Evolutionary conservation across 2,329 filamentous ascomycete genomes (phyloP).

Genomic region (Xylaria sp.): DNA sequence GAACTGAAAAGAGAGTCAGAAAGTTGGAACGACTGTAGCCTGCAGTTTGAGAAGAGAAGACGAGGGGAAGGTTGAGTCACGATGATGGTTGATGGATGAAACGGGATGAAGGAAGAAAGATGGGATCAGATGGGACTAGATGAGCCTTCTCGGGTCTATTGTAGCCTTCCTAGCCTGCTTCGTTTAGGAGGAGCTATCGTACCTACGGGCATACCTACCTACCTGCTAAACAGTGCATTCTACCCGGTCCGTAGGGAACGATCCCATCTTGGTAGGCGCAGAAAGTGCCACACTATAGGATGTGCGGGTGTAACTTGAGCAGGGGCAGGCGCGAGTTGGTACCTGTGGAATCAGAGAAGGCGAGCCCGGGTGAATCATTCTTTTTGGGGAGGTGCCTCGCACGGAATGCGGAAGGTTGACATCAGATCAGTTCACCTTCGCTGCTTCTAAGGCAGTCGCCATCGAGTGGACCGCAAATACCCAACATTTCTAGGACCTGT

Average conservation of each 20-base stretch:
- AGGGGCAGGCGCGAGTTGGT: background rate
- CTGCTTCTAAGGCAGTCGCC: background rate
- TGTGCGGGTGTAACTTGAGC: background rate
- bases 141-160: background rate
- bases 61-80: background rate
- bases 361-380: background rate
- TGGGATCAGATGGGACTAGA: background rate
- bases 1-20: background rate
- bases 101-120: slow-evolving; percentile 2
- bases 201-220: background rate
- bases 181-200: background rate
- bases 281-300: background rate
- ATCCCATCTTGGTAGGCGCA: background rate
- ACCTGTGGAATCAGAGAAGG: too few species aligned
- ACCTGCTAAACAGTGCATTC: too few species aligned
- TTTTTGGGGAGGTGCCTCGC: too few species aligned
- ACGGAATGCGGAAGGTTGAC: background rate
- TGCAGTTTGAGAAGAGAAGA: slow-evolving; percentile 18
- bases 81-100: background rate
- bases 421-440: background rate
- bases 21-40: slow-evolving; percentile 15
- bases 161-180: background rate
- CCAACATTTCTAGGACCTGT: too few species aligned
- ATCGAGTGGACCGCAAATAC: background rate
- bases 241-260: too few species aligned